Percentiles rank a stretch among this genome's conserved stretches.
Evolutionary conservation across 352 stramenopile genomes (phyloP).

Genomic region (Phytophthora podocarpi): DNA sequence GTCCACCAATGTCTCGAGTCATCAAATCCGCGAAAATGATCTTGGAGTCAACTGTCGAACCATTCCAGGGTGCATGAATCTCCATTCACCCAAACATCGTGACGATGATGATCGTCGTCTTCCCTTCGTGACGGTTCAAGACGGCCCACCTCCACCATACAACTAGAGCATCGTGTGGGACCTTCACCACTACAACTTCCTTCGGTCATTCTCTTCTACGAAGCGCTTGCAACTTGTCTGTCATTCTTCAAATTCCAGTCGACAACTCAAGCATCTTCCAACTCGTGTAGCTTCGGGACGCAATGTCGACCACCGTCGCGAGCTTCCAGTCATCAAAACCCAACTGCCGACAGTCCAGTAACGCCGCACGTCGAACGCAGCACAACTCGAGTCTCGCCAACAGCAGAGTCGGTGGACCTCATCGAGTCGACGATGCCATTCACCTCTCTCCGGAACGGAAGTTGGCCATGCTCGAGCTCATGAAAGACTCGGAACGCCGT

Average conservation of each 20-base stretch:
- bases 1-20: slow-evolving; percentile 16
- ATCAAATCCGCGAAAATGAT: slow-evolving; percentile 28
- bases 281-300: no score
- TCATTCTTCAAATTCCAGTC: slow-evolving; percentile 20
- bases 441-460: slow-evolving; percentile 27
- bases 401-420: slow-evolving; percentile 5
- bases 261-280: neutral
- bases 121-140: no score
- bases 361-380: neutral
- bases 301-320: slow-evolving; percentile 1
- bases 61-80: no score
- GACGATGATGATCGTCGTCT: no score
- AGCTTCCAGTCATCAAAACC: slow-evolving; percentile 11
- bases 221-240: neutral
- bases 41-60: slow-evolving; percentile 14
- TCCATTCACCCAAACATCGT: no score
- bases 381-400: slow-evolving; percentile 13
- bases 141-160: no score
- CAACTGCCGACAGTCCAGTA: slow-evolving; percentile 10
- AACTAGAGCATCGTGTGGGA: no score
- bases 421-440: slow-evolving; percentile 9
- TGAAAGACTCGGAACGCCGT: slow-evolving; percentile 24
- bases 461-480: slow-evolving; percentile 22
- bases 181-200: no score
- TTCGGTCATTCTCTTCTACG: no score